Evolutionary conservation across 2,329 filamentous ascomycete species (phyloP), one percentile per base, ranked within the genome.

Genomic region (Pseudonectria buxi): DNA sequence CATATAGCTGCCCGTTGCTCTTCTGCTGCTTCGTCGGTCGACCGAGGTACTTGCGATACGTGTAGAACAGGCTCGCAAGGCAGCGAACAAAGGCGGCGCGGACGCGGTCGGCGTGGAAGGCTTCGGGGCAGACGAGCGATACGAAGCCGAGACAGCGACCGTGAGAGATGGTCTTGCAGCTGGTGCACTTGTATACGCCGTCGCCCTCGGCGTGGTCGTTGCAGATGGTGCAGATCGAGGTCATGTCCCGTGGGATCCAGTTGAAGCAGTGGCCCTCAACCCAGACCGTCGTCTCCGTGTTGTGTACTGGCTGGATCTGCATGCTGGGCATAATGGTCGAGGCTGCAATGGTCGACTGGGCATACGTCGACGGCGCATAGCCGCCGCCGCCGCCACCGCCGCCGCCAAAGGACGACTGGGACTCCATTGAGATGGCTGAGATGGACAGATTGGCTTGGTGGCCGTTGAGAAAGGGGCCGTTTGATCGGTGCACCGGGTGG

Each of bases 321-420:
- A 88, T 83, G 50, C 81, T 84, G 25, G 86, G 86, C 85, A 92
- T 89, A 49, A 92, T 80, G 2, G 86, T 92, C 6, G 84, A 89
- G 7, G 86, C 86, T 2, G 86, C 86, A 30, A 92, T 65, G 1
- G 86, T 92, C n/a, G 85, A 90, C 50, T 86, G 83, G 1, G 86
- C 86, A 54, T 92, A 92, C 3, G 86, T 80, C 3, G 86, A 90
- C 3, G 86, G 86, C 5, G 86, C 84, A 57, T 92, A 92, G 7
- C 80, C 77, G 30, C 65, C 65, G 38, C 70, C 69, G 18, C 36
- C 39, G n/a, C 46, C 82, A 54, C 87, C 87, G 32, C 64, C 64
- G 40, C 68, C 68, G 6, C 40, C 44, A 16, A 83, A 85, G 3
- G 83, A 88, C 11, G 84, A 87, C 43, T 79, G 71, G 16, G 80